Base-by-base conservation (phyloP, 306 rosid genomes). In the Dryas drummondii region DNA sequence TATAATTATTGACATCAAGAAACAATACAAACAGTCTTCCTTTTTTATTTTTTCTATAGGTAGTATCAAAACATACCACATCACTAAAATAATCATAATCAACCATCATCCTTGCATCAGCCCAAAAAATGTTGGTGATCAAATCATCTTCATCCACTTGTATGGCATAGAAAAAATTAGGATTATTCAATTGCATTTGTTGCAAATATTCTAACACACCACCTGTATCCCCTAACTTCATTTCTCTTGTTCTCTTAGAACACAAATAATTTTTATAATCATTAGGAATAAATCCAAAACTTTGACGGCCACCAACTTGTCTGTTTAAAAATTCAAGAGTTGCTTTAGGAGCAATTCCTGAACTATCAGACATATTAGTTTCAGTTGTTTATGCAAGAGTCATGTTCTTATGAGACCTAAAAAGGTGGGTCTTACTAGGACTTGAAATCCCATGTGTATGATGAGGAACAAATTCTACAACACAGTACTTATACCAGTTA, bases 61-160 rank as follows among this genome's bases (percentile, higher is more conserved):
- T 53, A 6, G 41, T 60, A 62, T 40, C 12, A 40, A 62, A 61
- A 5, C 48, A 62, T 6, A 61, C 66, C 4, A 61, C 66, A 61
- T 61, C 66, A 37, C 66, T 46, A 62, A 62, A 62, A 40, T 62
- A 62, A 32, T 62, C 45, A 62, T 62, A 62, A 40, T 62, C 59
- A 13, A 6, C 26, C 47, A 22, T 50, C 32, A 37, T 32, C 42
- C 19, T 68, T 26, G 16, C 16, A 68, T 32, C 2, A 6, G 27
- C 26, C 49, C 19, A 74, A 0, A 74, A 49, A 49, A 47, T 62
- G 37, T 62, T 50, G 10, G 62, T 74, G 0, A 74, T 32, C 7
- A 74, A 32, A 46, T 62, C 70, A 50, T 49, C 49, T 16, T 32
- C 47, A 32, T 70, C 74, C 22, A 54, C 26, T 70, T 52, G 52